Evolutionary conservation across 1,139 yeast species (phyloP).

Genomic region (Saccharomyces hybrid): DNA sequence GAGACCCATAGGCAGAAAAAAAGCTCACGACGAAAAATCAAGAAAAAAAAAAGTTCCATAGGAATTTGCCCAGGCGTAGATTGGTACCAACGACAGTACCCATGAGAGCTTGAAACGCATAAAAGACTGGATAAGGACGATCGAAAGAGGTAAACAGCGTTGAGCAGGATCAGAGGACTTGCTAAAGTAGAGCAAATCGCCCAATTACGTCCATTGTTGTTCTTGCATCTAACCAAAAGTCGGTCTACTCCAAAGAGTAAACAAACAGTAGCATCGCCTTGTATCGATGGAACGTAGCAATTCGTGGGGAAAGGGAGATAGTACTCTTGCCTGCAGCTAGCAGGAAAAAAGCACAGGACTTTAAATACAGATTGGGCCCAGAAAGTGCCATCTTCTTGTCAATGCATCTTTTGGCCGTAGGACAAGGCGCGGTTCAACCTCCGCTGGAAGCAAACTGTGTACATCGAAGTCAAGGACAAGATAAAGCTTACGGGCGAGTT

Average conservation of each 20-base stretch:
- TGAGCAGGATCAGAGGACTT: too few relatives aligned
- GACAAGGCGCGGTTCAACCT: background rate
- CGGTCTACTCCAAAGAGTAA: background rate
- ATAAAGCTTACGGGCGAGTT: background rate
- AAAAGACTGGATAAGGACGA: background rate
- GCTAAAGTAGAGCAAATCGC: background rate
- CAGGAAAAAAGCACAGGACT: background rate
- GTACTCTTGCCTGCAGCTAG: background rate
- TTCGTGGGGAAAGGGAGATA: background rate
- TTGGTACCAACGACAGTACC: background rate
- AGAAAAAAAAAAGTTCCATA: background rate
- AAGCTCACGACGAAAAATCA: background rate
- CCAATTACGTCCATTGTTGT: background rate
- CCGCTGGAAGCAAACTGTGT: background rate
- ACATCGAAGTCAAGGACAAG: background rate
- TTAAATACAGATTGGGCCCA: background rate
- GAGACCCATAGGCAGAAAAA: background rate
- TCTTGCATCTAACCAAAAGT: background rate
- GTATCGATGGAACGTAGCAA: background rate
- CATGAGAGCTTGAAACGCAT: background rate
- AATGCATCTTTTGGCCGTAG: background rate
- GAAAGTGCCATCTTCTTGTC: background rate
- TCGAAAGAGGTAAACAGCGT: background rate
- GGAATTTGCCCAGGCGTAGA: background rate
- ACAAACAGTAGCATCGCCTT: background rate